Percentiles rank a stretch among this genome's conserved stretches.
Evolutionary conservation across 2,329 filamentous ascomycete species (phyloP).

Genomic region (Trichoderma breve): DNA sequence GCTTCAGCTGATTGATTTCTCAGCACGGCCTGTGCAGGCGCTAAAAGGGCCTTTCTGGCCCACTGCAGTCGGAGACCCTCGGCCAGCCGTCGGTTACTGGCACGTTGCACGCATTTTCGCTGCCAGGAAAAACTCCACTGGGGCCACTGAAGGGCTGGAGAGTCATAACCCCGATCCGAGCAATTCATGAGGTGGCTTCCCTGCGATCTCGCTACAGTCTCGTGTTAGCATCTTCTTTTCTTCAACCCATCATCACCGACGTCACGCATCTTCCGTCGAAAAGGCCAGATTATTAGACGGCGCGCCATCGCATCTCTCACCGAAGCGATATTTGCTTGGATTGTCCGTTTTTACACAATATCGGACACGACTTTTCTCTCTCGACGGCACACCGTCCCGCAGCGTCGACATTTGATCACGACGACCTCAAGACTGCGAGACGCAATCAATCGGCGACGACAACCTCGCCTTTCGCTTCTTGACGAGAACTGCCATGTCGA

Average conservation of each 20-base stretch:
- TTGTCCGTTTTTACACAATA: background rate
- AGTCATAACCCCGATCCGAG: slow-evolving; percentile 19
- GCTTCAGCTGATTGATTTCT: slow-evolving; percentile 20
- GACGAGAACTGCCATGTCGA: slow-evolving; percentile 55
- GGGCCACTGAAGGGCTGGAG: slow-evolving; percentile 5
- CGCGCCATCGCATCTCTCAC: background rate
- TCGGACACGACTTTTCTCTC: background rate
- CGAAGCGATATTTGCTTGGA: background rate
- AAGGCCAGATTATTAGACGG: background rate
- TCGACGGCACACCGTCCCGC: background rate
- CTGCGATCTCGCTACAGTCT: slow-evolving; percentile 6
- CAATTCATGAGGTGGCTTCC: background rate
- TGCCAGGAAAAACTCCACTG: slow-evolving; percentile 6
- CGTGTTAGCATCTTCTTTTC: background rate
- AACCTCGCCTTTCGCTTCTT: background rate
- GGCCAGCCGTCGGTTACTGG: slow-evolving; percentile 17
- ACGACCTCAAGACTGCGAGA: background rate
- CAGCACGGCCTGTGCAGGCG: slow-evolving; percentile 14
- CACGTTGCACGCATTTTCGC: slow-evolving; percentile 14
- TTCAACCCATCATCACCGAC: slow-evolving; percentile 1
- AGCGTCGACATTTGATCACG: background rate
- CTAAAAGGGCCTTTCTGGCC: slow-evolving; percentile 11
- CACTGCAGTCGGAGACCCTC: slow-evolving; percentile 10
- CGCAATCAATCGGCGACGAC: background rate
- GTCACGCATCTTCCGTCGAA: background rate